A percentile compares a stretch with the other conserved stretches of the same genome.
These are phyloP conservation scores for Metarhizium album DNA, from an alignment of 2,329 filamentous ascomycete species.

Conservation along the genomic window DNA sequence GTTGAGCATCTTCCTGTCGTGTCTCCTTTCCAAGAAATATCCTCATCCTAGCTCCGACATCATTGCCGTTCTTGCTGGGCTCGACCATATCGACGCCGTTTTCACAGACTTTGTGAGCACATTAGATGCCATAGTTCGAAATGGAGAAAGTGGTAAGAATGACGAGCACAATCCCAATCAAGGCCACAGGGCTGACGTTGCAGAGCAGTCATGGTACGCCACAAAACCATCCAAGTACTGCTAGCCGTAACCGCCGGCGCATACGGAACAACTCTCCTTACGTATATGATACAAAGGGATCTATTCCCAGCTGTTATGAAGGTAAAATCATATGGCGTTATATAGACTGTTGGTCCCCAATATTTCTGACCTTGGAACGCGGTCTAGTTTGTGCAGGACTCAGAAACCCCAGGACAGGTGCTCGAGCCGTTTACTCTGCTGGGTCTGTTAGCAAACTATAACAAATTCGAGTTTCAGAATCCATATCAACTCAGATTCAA, in stretches of 20 bases:
- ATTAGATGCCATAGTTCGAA: conserved; percentile 73
- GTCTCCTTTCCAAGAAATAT: conserved; percentile 78
- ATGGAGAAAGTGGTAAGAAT: conserved; percentile 57
- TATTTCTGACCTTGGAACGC: conserved; percentile 3
- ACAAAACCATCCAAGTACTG: conserved; percentile 70
- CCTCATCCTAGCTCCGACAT: conserved; percentile 93
- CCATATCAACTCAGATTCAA: conserved; percentile 86
- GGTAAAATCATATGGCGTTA: conserved; percentile 36
- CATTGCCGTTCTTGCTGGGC: conserved; percentile 77
- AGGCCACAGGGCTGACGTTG: background rate
- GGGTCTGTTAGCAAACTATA: conserved; percentile 89
- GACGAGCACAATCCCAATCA: background rate
- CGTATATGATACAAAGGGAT: conserved; percentile 90
- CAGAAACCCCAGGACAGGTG: conserved; percentile 50
- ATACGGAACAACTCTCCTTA: conserved; percentile 87
- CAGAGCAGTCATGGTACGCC: conserved; percentile 56
- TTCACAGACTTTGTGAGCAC: conserved; percentile 82
- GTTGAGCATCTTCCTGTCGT: conserved; percentile 75
- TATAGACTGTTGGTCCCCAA: background rate
- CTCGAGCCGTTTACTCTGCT: conserved; percentile 73
- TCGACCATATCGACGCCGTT: conserved; percentile 76
- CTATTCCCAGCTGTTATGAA: conserved; percentile 93
- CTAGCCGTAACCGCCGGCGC: conserved; percentile 84
- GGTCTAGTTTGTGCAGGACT: conserved; percentile 67
- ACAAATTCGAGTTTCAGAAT: conserved; percentile 98